Evolutionary conservation across 2,329 filamentous ascomycete species (phyloP), one percentile per base, ranked within the genome.

Genomic region (Fusarium keratoplasticum): DNA sequence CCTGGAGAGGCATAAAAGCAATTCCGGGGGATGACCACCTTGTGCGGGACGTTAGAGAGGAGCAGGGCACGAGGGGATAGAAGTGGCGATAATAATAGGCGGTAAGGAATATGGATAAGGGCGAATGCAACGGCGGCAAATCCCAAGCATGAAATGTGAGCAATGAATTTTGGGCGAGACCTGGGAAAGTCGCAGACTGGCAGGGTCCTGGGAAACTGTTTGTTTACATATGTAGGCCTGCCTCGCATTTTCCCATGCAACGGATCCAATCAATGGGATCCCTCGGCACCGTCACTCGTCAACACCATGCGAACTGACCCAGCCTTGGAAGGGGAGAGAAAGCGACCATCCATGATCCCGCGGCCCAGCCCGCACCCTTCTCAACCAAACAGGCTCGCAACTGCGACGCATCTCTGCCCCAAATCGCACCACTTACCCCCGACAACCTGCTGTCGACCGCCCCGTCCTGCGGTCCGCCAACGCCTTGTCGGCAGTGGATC

Each of bases 401-500:
- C 63, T 70, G 66, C 71, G 68, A 78, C 71, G 57, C 66, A 69
- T 61, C 57, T 66, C 31, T 33, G 47, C 18, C 50, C 44, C 65
- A 69, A 68, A 73, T 73, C 58, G 73, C 69, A 77, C 74, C 74
- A 77, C 69, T 64, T 72, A 67, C 61, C 66, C 76, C 72, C 59
- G 67, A 76, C 67, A 74, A 74, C 75, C 73, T 72, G 73, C 66
- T 74, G 69, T 73, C 73, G 66, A 67, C 69, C 67, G 69, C 75
- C 65, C 44, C 44, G 44, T 50, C 42, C 42, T 47, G 42, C 57
- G 67, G 44, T 64, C 61, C 47, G 69, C 64, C 61, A 73, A 72
- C 61, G 58, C 63, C 63, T 73, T 75, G 64, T 61, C 67, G 66
- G 64, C 54, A 73, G 70, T 75, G 73, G 73, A 55, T 62, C 70